These are phyloP conservation scores for Bjerkandera adusta DNA, from an alignment of 1,284 basidiomycete genomes.

Conservation along the genomic window DNA sequence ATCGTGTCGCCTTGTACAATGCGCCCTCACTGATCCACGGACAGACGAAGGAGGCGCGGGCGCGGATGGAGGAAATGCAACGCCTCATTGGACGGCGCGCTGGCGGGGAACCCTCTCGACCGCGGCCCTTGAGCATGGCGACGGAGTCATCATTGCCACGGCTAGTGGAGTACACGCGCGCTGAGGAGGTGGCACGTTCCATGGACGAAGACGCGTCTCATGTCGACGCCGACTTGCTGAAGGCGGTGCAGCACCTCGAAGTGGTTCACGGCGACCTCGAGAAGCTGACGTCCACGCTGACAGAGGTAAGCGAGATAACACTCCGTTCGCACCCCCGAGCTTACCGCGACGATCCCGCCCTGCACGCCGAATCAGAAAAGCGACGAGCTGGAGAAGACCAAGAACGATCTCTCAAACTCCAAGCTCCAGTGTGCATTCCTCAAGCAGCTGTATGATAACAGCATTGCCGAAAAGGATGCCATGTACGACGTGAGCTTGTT, in stretches of 20 bases:
- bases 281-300: slow-evolving; percentile 19
- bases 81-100: slow-evolving; percentile 61
- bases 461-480: slow-evolving; percentile 84
- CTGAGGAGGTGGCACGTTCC: slow-evolving; percentile 27
- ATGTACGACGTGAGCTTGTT: slow-evolving; percentile 86
- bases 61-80: slow-evolving; percentile 77
- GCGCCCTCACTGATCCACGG: slow-evolving; percentile 1
- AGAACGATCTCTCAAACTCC: slow-evolving; percentile 62
- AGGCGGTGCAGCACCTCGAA: slow-evolving; percentile 52
- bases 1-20: not conserved
- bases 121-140: slow-evolving; percentile 34
- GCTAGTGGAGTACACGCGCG: not conserved
- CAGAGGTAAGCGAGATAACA: slow-evolving; percentile 44
- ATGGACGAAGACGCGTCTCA: slow-evolving; percentile 56
- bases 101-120: slow-evolving; percentile 48
- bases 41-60: slow-evolving; percentile 69
- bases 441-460: slow-evolving; percentile 70
- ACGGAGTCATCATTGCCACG: slow-evolving; percentile 22
- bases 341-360: not conserved
- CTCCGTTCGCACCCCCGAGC: not conserved
- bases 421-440: slow-evolving; percentile 76
- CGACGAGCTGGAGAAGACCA: slow-evolving; percentile 56
- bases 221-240: slow-evolving; percentile 52
- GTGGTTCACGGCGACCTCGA: slow-evolving; percentile 47
- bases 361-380: slow-evolving; percentile 40